Evolutionary conservation across 2,329 filamentous ascomycete species (phyloP).

Genomic region (Pseudogymnoascus destructans): DNA sequence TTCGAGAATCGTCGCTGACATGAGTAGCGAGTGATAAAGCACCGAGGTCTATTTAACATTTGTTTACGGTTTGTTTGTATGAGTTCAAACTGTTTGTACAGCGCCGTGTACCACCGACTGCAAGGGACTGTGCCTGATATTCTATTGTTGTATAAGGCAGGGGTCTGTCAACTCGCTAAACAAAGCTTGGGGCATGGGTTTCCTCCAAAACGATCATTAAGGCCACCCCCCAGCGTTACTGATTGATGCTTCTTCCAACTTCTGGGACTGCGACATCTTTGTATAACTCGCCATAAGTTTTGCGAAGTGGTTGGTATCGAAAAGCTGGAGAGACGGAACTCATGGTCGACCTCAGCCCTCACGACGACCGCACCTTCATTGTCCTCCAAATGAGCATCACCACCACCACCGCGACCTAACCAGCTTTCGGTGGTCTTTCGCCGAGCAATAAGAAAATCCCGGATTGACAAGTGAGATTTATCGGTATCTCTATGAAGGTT

Average conservation of each 20-base stretch:
- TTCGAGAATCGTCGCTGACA: not conserved
- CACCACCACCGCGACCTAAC: conserved; percentile 8
- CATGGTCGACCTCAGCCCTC: not conserved
- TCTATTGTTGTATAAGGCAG: conserved; percentile 4
- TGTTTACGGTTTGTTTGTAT: conserved; percentile 1
- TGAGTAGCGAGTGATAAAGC: not conserved
- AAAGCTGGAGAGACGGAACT: not conserved
- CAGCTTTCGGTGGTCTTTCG: conserved; percentile 8
- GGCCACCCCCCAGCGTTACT: conserved; percentile 6
- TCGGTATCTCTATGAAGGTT: conserved; percentile 8
- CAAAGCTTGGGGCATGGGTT: not conserved
- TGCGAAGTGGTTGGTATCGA: conserved; percentile 1
- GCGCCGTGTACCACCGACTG: not conserved
- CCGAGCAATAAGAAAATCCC: conserved; percentile 2
- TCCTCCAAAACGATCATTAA: conserved; percentile 7
- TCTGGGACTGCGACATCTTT: not conserved
- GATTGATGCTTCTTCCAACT: conserved; percentile 3
- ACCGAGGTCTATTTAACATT: not conserved
- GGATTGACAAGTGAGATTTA: not conserved
- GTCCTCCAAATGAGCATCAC: conserved; percentile 8
- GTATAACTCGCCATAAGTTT: conserved; percentile 7
- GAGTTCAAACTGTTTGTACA: not conserved
- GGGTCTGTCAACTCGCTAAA: conserved; percentile 6
- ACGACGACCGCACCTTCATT: conserved; percentile 4
- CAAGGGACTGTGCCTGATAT: not conserved